phyloP scores from a whole-genome alignment of 2,329 filamentous ascomycete genomes.

The Stylonectria norvegica region DNA sequence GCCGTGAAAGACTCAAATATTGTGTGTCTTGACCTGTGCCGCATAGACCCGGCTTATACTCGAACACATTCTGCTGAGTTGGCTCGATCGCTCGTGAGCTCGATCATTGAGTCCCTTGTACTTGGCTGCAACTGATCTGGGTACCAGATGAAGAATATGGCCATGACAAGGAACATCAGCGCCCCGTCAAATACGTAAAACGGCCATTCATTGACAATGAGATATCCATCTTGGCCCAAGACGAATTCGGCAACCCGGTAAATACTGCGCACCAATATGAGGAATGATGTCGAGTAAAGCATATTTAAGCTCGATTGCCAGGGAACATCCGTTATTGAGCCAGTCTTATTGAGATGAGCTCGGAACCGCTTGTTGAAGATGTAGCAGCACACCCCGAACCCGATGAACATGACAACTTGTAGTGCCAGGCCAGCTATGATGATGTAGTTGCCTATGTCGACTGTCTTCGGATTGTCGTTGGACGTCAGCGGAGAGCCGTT shows the following conservation, averaged over 20 bases:
- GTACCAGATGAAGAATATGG: conserved; percentile 11
- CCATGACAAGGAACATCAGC: conserved; percentile 16
- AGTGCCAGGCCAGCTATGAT: background rate
- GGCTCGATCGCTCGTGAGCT: background rate
- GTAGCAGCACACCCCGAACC: background rate
- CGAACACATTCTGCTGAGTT: background rate
- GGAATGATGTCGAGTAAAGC: conserved; percentile 33
- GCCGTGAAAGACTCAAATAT: no score
- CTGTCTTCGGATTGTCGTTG: background rate
- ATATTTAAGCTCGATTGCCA: conserved; percentile 11
- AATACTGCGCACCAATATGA: conserved; percentile 42
- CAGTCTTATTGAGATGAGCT: background rate
- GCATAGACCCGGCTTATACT: no score
- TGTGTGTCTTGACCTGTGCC: no score
- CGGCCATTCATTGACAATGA: conserved; percentile 37
- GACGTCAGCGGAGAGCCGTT: background rate
- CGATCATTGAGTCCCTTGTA: background rate
- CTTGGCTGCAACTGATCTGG: conserved; percentile 3
- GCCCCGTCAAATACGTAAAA: conserved; percentile 40
- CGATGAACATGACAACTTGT: background rate
- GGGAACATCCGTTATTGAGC: background rate
- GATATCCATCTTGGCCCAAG: conserved; percentile 37
- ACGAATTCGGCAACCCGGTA: conserved; percentile 47
- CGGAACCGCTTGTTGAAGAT: background rate
- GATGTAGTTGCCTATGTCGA: background rate